These are phyloP conservation scores for Plasmopara muralis DNA, from an alignment of 352 stramenopile species.

Conservation along the genomic window DNA sequence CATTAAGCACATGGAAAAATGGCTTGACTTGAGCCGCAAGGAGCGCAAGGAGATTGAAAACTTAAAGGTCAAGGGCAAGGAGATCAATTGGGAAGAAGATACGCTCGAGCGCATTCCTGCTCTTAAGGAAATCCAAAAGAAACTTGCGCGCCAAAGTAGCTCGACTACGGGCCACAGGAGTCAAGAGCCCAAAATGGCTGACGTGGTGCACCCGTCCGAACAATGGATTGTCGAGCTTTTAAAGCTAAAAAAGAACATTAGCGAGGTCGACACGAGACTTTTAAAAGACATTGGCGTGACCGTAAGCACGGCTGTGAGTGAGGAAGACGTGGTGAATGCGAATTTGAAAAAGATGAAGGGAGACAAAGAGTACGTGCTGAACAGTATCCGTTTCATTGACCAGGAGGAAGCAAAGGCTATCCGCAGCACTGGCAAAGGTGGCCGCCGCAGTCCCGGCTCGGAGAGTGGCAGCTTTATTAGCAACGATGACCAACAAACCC, in stretches of 20 bases:
- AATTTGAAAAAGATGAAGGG: constrained; percentile 83
- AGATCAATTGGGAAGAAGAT: constrained; percentile 85
- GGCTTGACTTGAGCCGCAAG: constrained; percentile 75
- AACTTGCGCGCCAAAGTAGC: constrained; percentile 53
- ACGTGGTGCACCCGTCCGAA: constrained; percentile 71
- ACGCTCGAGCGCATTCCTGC: constrained; percentile 76
- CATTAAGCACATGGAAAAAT: constrained; percentile 84
- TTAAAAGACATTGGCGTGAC: constrained; percentile 56
- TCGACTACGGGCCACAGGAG: constrained; percentile 28
- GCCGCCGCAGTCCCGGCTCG: constrained; percentile 40
- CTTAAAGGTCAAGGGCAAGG: constrained; percentile 76
- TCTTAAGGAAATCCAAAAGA: constrained; percentile 80
- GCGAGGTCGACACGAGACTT: constrained; percentile 64
- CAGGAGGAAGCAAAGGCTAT: constrained; percentile 86
- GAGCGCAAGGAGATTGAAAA: constrained; percentile 82
- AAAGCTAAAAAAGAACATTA: constrained; percentile 83
- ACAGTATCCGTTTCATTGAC: constrained; percentile 86
- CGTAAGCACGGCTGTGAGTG: constrained; percentile 40
- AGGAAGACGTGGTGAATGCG: constrained; percentile 59
- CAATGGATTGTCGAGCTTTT: constrained; percentile 86
- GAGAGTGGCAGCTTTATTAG: constrained; percentile 51
- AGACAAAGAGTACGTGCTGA: constrained; percentile 86
- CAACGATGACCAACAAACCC: constrained; percentile 31
- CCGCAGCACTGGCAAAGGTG: constrained; percentile 65
- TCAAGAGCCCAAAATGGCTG: constrained; percentile 46